Percentiles rank a stretch among this genome's conserved stretches.
phyloP scores from a whole-genome alignment of 2,329 filamentous ascomycete genomes.

The Leptodontidium sp. region DNA sequence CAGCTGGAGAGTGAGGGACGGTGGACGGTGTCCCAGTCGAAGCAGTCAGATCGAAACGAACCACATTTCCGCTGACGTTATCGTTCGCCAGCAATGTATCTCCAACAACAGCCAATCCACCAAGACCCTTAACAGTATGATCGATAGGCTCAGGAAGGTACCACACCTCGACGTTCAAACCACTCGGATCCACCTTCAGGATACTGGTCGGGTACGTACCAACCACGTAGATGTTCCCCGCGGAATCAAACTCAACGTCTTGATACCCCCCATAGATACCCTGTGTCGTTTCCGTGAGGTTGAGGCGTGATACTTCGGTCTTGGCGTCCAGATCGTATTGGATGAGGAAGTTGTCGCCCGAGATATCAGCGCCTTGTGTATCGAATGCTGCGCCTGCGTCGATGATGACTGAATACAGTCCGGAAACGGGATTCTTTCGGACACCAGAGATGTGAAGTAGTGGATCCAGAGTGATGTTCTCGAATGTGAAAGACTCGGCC shows the following conservation, averaged over 20 bases:
- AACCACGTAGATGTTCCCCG: slow-evolving; percentile 23
- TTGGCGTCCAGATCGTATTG: slow-evolving; percentile 22
- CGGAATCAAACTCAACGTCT: slow-evolving; percentile 21
- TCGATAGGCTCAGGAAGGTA: not conserved
- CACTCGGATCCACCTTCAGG: slow-evolving; percentile 20
- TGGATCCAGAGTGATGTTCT: not conserved
- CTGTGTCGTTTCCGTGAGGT: slow-evolving; percentile 22
- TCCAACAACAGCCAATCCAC: not conserved
- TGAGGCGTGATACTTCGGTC: slow-evolving; percentile 12
- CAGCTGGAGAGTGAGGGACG: not conserved
- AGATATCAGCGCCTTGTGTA: slow-evolving; percentile 18
- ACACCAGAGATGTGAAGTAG: slow-evolving; percentile 21
- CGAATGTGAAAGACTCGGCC: not conserved
- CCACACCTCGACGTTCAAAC: slow-evolving; percentile 13
- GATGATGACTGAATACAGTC: slow-evolving; percentile 17
- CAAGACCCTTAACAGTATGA: slow-evolving; percentile 1
- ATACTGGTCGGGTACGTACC: slow-evolving; percentile 24
- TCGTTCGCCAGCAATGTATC: slow-evolving; percentile 1
- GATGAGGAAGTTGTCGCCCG: slow-evolving; percentile 23
- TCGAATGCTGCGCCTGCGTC: slow-evolving; percentile 24
- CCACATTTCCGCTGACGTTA: not conserved
- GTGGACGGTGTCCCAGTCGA: not conserved
- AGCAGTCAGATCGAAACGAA: slow-evolving; percentile 1
- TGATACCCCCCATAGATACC: slow-evolving; percentile 23
- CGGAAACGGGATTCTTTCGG: not conserved